phyloP scores from a whole-genome alignment of 257 asterid species.

The Euphrasia confusa region DNA sequence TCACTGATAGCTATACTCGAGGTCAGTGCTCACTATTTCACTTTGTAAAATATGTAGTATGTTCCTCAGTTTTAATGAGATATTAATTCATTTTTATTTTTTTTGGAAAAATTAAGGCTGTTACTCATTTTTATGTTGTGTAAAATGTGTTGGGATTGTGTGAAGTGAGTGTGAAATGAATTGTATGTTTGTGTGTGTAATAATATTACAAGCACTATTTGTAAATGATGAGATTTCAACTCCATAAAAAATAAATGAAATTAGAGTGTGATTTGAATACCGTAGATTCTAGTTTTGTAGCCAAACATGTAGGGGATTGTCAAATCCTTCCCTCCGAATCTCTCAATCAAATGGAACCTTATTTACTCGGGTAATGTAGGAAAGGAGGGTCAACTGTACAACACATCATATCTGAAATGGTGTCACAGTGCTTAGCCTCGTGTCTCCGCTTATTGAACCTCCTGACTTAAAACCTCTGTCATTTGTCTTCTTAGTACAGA shows the following conservation, averaged over 20 bases:
- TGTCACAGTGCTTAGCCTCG: constrained; percentile 4
- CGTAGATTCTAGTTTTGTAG: too few species aligned
- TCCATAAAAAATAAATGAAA: too few species aligned
- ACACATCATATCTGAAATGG: not conserved
- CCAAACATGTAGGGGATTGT: too few species aligned
- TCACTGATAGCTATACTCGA: constrained; percentile 85
- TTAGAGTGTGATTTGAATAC: too few species aligned
- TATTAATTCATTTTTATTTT: constrained; percentile 10
- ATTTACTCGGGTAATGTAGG: not conserved
- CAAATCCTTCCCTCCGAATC: too few species aligned
- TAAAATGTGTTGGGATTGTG: not conserved
- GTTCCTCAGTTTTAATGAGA: not conserved
- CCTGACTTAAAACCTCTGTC: constrained; percentile 7
- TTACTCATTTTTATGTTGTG: constrained; percentile 10
- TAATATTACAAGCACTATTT: not conserved
- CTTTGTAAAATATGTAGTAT: not conserved
- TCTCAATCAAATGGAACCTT: too few species aligned
- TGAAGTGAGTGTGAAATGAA: not conserved
- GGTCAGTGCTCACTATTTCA: constrained; percentile 42
- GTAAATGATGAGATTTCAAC: too few species aligned
- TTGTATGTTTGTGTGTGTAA: not conserved
- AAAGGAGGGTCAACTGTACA: constrained; percentile 3
- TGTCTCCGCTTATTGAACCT: not conserved
- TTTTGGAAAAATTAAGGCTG: not conserved
- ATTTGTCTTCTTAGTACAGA: not conserved